Evolutionary conservation across 306 rosid genomes (phyloP).

Genomic region (Cicer pinnatifidum): DNA sequence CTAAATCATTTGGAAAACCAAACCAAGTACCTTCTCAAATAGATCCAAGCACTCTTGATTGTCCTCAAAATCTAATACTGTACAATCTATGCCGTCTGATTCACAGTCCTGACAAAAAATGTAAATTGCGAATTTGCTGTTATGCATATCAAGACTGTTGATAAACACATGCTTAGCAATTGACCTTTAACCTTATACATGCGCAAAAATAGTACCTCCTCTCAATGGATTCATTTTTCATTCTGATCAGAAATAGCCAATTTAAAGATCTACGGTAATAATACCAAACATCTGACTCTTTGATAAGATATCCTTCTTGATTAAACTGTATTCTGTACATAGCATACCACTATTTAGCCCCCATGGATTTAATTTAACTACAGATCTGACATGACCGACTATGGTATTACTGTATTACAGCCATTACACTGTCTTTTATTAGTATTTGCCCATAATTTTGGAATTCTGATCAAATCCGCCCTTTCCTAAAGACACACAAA

Average conservation of each 20-base stretch:
- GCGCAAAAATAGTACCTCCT: background rate
- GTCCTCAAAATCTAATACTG: conserved; percentile 73
- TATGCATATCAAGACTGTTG: conserved; percentile 29
- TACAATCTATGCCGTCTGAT: conserved; percentile 74
- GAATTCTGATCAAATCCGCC: conserved; percentile 10
- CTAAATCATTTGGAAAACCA: conserved; percentile 19
- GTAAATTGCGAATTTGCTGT: conserved; percentile 39
- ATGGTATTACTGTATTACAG: conserved; percentile 12
- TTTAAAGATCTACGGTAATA: conserved; percentile 22
- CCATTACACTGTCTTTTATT: conserved; percentile 7
- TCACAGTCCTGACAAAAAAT: conserved; percentile 70
- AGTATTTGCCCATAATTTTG: conserved; percentile 31
- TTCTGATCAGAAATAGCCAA: conserved; percentile 31
- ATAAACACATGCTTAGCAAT: conserved; percentile 18
- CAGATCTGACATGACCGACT: conserved; percentile 3
- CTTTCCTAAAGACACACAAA: background rate
- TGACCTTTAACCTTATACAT: conserved; percentile 16
- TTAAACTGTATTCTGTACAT: conserved; percentile 4
- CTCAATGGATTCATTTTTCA: conserved; percentile 20
- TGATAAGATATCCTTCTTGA: conserved; percentile 1
- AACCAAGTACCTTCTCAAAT: conserved; percentile 83
- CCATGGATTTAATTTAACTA: conserved; percentile 15
- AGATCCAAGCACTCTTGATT: conserved; percentile 93
- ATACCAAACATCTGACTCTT: conserved; percentile 12
- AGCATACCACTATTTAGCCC: conserved; percentile 21